Base-by-base conservation (phyloP, 352 stramenopile species). In the Pythium rhizo-oryzae region DNA sequence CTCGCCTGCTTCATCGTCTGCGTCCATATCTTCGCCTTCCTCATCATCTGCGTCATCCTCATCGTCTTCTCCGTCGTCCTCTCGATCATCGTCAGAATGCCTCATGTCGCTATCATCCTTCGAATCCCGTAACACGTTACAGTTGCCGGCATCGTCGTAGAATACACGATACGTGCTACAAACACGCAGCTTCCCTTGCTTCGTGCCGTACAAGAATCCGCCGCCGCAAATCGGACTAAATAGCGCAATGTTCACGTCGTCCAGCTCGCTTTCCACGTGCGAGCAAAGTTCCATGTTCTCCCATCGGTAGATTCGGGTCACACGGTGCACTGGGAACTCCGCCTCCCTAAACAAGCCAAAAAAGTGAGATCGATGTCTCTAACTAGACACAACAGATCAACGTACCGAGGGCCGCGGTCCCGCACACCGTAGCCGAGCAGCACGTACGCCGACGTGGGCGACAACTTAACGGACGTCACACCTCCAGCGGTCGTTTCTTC, bases 171-270 rank as follows among this genome's bases (percentile, higher is more conserved):
- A 96, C 1, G 79, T 90, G 65, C 73, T 89, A 67, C 85, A 96
- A 12, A 99, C 84, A 53, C 96, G 81, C 11, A 99, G 84, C 65
- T 97, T 94, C 35, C 97, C 97, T 72, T 99, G 95, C 61, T 99
- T 99, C 18, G 97, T 99, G 53, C 97, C 97, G 78, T 99, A 99
- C n/a, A 99, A 84, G 74, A 99, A 98, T 4, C 97, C 97, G 59
- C 96, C 87, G 21, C 97, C 97, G 53, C 93, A 97, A 62, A 98
- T 92, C 9, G 97, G 97, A 81, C 98, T 98, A 76, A 99, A 99
- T 39, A 98, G 75, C 51, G 97, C 97, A 80, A 99, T 99, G 76
- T 99, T 99, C 35, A 99, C 97, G 82, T 99, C 97, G 72, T 99
- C 97, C 43, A 98, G 88, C 37, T 87, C 86, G 43, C 84, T 93